Evolutionary conservation across 768 basidiomycete species (phyloP).

Genomic region (Russula abietina): DNA sequence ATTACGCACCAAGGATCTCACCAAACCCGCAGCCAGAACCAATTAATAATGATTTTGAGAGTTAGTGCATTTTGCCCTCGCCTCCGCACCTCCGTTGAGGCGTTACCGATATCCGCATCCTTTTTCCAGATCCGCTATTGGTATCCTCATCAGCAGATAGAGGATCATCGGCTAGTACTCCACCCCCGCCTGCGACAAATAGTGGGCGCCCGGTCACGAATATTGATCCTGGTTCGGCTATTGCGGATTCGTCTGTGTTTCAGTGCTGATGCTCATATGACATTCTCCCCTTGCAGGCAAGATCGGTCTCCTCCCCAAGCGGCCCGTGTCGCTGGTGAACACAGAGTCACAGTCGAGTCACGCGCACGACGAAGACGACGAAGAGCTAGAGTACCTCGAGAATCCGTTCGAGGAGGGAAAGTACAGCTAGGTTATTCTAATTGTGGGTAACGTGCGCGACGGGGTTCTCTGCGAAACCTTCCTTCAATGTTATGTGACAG

Average conservation of each 20-base stretch:
- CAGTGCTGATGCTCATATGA: neutral
- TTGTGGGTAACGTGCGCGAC: neutral
- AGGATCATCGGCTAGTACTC: neutral
- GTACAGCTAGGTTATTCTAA: slow-evolving; percentile 13
- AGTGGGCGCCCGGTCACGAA: slow-evolving; percentile 13
- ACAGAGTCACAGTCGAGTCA: neutral
- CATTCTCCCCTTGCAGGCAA: slow-evolving; percentile 18
- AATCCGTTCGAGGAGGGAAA: slow-evolving; percentile 27
- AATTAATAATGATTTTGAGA: neutral
- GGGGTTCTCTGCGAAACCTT: neutral
- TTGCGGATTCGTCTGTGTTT: neutral
- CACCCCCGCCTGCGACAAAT: slow-evolving; percentile 7
- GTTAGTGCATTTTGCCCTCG: neutral
- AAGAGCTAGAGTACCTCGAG: slow-evolving; percentile 28
- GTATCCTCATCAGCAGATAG: neutral
- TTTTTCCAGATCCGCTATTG: neutral
- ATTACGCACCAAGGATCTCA: slow-evolving; percentile 18
- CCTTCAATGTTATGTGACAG: neutral
- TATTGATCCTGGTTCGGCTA: slow-evolving; percentile 22
- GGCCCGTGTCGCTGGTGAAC: slow-evolving; percentile 27
- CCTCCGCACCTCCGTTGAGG: neutral
- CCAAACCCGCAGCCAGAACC: neutral
- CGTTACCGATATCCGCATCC: neutral
- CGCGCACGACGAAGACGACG: slow-evolving; percentile 21
- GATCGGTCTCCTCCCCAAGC: slow-evolving; percentile 29